phyloP scores from a whole-genome alignment of 2,329 filamentous ascomycete genomes.

The Monosporascus sp. region DNA sequence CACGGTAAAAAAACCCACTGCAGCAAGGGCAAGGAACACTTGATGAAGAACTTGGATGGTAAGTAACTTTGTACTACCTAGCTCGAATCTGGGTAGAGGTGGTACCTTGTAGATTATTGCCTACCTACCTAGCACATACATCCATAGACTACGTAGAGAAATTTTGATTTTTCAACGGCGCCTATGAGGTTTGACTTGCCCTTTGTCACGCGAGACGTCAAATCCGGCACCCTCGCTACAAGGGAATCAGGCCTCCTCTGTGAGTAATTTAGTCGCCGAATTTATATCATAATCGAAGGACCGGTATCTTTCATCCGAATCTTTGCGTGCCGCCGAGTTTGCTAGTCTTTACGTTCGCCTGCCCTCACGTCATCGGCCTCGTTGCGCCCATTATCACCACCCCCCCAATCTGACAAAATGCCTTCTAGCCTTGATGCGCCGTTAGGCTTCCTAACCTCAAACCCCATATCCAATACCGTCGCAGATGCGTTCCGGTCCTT shows the following conservation, averaged over 20 bases:
- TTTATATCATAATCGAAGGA: neutral
- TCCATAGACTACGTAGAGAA: neutral
- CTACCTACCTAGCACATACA: too few relatives aligned
- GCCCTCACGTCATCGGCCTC: constrained; percentile 9
- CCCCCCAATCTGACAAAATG: constrained; percentile 38
- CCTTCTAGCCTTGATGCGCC: constrained; percentile 41
- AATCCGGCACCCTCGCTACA: neutral
- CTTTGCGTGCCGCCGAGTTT: neutral
- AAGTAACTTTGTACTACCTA: too few relatives aligned
- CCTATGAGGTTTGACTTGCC: neutral
- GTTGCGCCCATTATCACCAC: constrained; percentile 20
- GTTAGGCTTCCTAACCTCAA: constrained; percentile 65
- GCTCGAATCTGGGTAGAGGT: too few relatives aligned
- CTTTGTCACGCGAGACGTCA: neutral
- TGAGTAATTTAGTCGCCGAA: neutral
- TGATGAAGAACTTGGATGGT: too few relatives aligned
- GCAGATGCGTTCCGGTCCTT: constrained; percentile 77
- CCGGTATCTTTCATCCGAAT: neutral
- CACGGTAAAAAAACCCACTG: too few relatives aligned
- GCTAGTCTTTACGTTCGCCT: constrained; percentile 9
- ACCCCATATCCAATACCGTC: constrained; percentile 64
- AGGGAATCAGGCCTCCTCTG: neutral
- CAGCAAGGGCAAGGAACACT: too few relatives aligned
- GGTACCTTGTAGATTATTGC: too few relatives aligned
- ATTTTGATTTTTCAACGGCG: constrained; percentile 2